A percentile compares a stretch with the other conserved stretches of the same genome.
Conservation (phyloP, 768 basidiomycete genomes). For the Russula foetens region DNA sequence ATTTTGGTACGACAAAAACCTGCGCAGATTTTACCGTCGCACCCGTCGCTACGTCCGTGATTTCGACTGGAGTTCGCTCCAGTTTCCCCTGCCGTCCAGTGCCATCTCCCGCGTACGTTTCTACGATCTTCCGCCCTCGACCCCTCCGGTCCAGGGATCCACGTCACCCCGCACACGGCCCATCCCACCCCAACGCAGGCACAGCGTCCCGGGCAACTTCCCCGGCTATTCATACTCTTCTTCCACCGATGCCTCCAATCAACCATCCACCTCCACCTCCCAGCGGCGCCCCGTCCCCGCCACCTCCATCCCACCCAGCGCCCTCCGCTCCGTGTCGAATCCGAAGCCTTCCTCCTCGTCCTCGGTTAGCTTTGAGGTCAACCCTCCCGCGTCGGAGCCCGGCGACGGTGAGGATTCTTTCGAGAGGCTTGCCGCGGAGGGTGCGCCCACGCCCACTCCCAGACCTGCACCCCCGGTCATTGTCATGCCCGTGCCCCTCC, state of each 20-base stretch:
- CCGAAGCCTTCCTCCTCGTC: conserved; percentile 17
- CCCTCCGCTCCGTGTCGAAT: conserved; percentile 6
- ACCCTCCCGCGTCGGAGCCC: conserved; percentile 9
- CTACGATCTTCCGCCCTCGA: neutral
- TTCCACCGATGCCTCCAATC: conserved; percentile 7
- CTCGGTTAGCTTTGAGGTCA: conserved; percentile 18
- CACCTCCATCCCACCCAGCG: conserved; percentile 13
- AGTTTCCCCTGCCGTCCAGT: conserved; percentile 20
- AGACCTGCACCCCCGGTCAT: conserved; percentile 14
- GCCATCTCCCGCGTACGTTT: conserved; percentile 22
- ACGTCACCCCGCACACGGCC: neutral
- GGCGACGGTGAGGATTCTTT: conserved; percentile 18
- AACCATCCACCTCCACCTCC: neutral
- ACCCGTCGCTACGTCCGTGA: conserved; percentile 21
- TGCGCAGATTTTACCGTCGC: conserved; percentile 25
- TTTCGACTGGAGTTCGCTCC: conserved; percentile 15
- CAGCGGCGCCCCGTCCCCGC: conserved; percentile 14
- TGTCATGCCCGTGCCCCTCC: neutral
- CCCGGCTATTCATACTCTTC: conserved; percentile 8
- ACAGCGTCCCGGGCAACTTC: conserved; percentile 13
- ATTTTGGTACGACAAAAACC: conserved; percentile 36
- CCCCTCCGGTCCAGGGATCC: neutral
- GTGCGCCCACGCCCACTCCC: conserved; percentile 5
- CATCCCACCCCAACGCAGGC: neutral
- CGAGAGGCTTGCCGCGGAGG: neutral